These are phyloP conservation scores for Teratosphaeria gauchensis DNA, from an alignment of 2,329 filamentous ascomycete genomes.

Conservation along the genomic window DNA sequence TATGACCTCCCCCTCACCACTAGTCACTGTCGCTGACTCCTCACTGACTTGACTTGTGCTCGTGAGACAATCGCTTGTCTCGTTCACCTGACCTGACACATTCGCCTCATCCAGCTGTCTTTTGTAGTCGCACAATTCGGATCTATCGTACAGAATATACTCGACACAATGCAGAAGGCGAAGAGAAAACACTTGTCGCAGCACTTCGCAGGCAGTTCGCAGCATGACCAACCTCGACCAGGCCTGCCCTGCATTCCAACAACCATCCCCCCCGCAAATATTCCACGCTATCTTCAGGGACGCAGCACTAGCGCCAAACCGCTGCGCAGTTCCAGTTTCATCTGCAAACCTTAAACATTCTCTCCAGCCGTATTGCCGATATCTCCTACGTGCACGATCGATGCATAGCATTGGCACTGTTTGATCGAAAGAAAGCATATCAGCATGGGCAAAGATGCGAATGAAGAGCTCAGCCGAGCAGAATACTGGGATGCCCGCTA, in stretches of 20 bases:
- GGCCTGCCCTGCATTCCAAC: not conserved
- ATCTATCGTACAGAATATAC: not conserved
- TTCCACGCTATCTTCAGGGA: not conserved
- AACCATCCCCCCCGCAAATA: not conserved
- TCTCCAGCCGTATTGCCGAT: not conserved
- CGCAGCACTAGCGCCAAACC: not conserved
- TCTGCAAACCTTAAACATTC: not conserved
- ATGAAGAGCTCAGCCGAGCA: slow-evolving; percentile 26
- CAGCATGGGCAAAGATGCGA: not conserved
- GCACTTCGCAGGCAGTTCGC: too few relatives aligned
- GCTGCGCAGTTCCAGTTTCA: not conserved
- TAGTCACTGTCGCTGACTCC: not conserved
- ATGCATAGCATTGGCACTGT: too few relatives aligned
- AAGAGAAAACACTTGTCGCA: too few relatives aligned
- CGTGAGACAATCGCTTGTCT: not conserved
- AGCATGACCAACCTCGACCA: too few relatives aligned
- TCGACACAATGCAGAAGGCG: not conserved
- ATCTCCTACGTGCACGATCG: not conserved
- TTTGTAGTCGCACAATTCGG: not conserved
- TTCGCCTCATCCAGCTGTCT: not conserved
- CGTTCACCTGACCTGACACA: not conserved
- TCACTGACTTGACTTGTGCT: not conserved
- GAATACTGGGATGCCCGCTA: slow-evolving; percentile 47
- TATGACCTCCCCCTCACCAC: not conserved
- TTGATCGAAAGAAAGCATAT: not conserved